Evolutionary conservation across 805 yeast genomes (phyloP).

Genomic region (Pichia cephalocereana): DNA sequence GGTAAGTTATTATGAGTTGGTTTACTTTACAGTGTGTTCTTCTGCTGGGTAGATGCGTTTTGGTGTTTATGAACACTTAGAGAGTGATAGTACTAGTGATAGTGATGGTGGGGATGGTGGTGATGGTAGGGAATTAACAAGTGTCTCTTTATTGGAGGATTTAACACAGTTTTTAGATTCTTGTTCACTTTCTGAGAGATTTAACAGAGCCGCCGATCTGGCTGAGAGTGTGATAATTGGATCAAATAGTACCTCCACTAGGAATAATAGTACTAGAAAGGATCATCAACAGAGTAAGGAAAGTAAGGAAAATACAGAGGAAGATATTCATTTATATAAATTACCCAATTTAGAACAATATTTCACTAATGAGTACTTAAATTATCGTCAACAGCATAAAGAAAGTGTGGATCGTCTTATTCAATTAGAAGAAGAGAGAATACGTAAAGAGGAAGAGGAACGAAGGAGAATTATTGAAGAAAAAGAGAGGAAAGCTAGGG

Average conservation of each 20-base stretch:
- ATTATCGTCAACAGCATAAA: neutral
- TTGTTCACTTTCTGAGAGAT: constrained; percentile 3
- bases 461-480: constrained; percentile 14
- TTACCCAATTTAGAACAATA: neutral
- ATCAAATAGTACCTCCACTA: too few relatives aligned
- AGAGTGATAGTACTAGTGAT: too few relatives aligned
- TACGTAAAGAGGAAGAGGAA: constrained; percentile 13
- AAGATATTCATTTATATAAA: neutral
- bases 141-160: neutral
- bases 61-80: too few relatives aligned
- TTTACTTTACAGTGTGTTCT: too few relatives aligned
- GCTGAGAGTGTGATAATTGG: neutral
- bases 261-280: too few relatives aligned
- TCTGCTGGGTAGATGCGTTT: too few relatives aligned
- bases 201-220: neutral
- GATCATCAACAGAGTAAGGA: too few relatives aligned
- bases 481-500: constrained; percentile 13
- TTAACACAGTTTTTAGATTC: neutral
- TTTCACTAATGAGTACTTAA: neutral
- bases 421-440: constrained; percentile 14
- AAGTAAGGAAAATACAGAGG: too few relatives aligned
- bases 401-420: constrained; percentile 5
- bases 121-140: too few relatives aligned
- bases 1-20: too few relatives aligned
- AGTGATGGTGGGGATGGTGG: neutral